Percentiles rank a stretch among this genome's conserved stretches.
Conservation (phyloP, 108 stramenopile species). For the Cyclotella sp. region DNA sequence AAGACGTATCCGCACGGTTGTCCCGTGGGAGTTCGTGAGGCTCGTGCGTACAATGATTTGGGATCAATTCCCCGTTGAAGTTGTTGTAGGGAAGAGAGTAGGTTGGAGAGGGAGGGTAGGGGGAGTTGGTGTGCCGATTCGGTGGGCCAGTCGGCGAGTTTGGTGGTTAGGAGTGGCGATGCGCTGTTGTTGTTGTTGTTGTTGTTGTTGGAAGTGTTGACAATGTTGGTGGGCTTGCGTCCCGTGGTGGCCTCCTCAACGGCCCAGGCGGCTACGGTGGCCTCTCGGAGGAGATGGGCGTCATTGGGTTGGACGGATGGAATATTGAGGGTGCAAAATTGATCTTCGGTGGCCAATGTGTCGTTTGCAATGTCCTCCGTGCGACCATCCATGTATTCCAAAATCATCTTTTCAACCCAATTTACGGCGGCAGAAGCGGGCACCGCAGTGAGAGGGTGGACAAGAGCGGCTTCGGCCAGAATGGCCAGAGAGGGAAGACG, state of each 20-base stretch:
- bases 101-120: slow-evolving; percentile 7
- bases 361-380: slow-evolving; percentile 28
- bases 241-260: slow-evolving; percentile 42
- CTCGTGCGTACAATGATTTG: background rate
- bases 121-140: slow-evolving; percentile 2
- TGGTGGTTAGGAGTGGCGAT: no score
- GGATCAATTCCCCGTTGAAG: slow-evolving; percentile 4
- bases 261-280: slow-evolving; percentile 46
- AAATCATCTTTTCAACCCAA: slow-evolving; percentile 86
- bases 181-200: no score
- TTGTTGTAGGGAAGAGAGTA: slow-evolving; percentile 11
- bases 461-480: slow-evolving; percentile 73
- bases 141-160: background rate
- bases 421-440: slow-evolving; percentile 51
- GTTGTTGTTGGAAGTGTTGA: background rate
- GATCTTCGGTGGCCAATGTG: slow-evolving; percentile 1
- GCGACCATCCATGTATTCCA: slow-evolving; percentile 67
- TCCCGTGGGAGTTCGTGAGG: slow-evolving; percentile 10
- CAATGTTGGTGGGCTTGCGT: slow-evolving; percentile 22
- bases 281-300: slow-evolving; percentile 20
- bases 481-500: slow-evolving; percentile 74
- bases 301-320: background rate
- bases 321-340: background rate
- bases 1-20: slow-evolving; percentile 96
- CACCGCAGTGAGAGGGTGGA: slow-evolving; percentile 73